Percentiles rank a stretch among this genome's conserved stretches.
Conservation (phyloP, 495 filamentous ascomycete genomes). For the Neurospora sp. region DNA sequence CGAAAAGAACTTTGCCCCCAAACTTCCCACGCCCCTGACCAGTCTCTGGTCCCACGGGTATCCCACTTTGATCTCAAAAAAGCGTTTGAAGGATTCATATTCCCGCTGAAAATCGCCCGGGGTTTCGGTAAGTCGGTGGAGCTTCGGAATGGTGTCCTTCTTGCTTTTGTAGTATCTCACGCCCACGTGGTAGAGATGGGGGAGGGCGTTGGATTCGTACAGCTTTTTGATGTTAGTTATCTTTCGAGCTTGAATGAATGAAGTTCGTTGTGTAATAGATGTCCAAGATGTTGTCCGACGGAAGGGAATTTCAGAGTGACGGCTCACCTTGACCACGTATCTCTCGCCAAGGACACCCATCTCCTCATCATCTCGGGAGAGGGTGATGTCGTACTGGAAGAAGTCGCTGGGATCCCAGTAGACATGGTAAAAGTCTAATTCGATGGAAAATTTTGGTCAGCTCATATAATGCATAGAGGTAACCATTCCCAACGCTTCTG, state of each 20-base stretch:
- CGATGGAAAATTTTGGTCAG: too few relatives aligned
- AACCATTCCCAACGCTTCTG: too few relatives aligned
- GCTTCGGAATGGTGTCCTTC: constrained; percentile 14
- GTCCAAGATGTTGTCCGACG: not conserved
- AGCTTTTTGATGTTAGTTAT: constrained; percentile 20
- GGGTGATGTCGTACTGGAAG: too few relatives aligned
- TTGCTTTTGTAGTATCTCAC: constrained; percentile 27
- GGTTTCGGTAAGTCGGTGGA: constrained; percentile 16
- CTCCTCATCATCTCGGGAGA: not conserved
- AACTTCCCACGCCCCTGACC: constrained; percentile 3
- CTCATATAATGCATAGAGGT: too few relatives aligned
- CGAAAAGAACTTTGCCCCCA: constrained; percentile 11
- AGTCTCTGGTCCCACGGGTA: constrained; percentile 46
- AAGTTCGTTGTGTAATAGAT: not conserved
- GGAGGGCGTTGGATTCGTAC: constrained; percentile 36
- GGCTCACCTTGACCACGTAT: constrained; percentile 26
- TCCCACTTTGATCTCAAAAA: constrained; percentile 48
- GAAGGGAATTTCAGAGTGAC: not conserved
- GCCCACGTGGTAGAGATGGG: constrained; percentile 31
- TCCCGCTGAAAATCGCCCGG: constrained; percentile 23
- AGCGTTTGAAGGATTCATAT: constrained; percentile 37
- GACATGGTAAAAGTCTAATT: too few relatives aligned
- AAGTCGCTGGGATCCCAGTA: too few relatives aligned
- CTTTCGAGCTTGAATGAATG: not conserved
- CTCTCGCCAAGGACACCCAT: constrained; percentile 17